Base-by-base conservation (phyloP, 106 monocot species). In the Phalaenopsis equestris region DNA sequence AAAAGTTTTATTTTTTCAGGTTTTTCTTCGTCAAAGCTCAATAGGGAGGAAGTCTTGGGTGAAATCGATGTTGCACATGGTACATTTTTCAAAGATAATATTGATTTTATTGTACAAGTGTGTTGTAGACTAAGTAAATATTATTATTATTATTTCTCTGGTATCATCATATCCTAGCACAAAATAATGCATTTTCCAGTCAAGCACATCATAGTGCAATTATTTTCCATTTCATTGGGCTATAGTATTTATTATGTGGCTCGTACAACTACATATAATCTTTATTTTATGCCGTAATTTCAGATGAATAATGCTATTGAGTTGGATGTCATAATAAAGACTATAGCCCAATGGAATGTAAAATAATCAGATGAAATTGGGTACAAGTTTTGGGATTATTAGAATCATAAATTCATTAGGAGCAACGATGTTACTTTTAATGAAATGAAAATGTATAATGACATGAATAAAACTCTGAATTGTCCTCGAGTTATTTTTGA, bases 21-120 rank as follows among this genome's bases (percentile, higher is more conserved):
- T 65, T 99, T 93, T 81, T 14, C 80, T 87, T 84, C 85, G 76
- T 79, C 89, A 75, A 61, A 82, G 76, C 79, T 81, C 19, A 78
- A 77, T 19, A 84, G 79, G 47, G 67, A 48, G 79, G 80, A 75
- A 61, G 79, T 41, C 55, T 72, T 72, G 75, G 83, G 78, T 36
- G 84, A 88, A 80, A 83, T 73, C 36, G 43, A 75, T 81, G 82
- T 75, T 81, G 78, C 78, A 82, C 79, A 85, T 64, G 57, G 42
- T 79, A 76, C 23, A 42, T 9, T 6, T 5, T 19, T 76, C 49
- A 49, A n/a, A 42, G 21, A 16, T n/a, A 76, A 45, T 19, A 75
- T 5, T 75, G 41, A 18, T 36, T 46, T 76, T 76, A 49, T 49
- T 70, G 37, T 12, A 37, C 37, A 5, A 17, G 48, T 74, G 14